phyloP scores from a whole-genome alignment of 495 filamentous ascomycete genomes.

The Penicillium atrosanguineum region DNA sequence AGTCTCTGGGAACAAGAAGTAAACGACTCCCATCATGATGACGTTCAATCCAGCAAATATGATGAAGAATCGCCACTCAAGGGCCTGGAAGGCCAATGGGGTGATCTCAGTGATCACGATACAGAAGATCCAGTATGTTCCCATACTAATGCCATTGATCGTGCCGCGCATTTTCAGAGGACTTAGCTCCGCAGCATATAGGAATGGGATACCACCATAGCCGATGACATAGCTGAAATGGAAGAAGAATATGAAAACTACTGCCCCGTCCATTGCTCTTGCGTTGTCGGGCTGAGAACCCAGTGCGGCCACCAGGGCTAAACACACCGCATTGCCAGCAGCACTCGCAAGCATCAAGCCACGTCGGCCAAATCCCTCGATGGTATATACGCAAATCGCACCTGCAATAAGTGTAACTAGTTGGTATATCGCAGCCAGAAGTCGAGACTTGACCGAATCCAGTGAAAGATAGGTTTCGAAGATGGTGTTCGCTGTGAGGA shows the following conservation, averaged over 20 bases:
- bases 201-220: conserved; percentile 50
- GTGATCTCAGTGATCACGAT: conserved; percentile 21
- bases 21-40: conserved; percentile 25
- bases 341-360: conserved; percentile 18
- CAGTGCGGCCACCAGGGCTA: conserved; percentile 39
- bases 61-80: conserved; percentile 20
- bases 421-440: conserved; percentile 21
- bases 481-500: conserved; percentile 11
- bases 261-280: conserved; percentile 27
- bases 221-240: conserved; percentile 50
- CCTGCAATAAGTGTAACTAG: conserved; percentile 13
- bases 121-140: conserved; percentile 43
- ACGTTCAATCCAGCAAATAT: conserved; percentile 19
- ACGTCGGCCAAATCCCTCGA: conserved; percentile 25
- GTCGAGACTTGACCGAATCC: conserved; percentile 7
- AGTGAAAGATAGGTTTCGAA: conserved; percentile 18
- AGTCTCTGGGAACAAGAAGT: conserved; percentile 53
- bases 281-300: conserved; percentile 18
- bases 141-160: conserved; percentile 43
- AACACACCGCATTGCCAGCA: conserved; percentile 38
- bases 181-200: conserved; percentile 52
- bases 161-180: conserved; percentile 46
- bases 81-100: conserved; percentile 13
- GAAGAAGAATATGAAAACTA: conserved; percentile 52
- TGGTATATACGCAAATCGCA: conserved; percentile 15